Evolutionary conservation across 2,329 filamentous ascomycete species (phyloP), one percentile per base, ranked within the genome.

Genomic region (Phaeosphaeriaceae sp.): DNA sequence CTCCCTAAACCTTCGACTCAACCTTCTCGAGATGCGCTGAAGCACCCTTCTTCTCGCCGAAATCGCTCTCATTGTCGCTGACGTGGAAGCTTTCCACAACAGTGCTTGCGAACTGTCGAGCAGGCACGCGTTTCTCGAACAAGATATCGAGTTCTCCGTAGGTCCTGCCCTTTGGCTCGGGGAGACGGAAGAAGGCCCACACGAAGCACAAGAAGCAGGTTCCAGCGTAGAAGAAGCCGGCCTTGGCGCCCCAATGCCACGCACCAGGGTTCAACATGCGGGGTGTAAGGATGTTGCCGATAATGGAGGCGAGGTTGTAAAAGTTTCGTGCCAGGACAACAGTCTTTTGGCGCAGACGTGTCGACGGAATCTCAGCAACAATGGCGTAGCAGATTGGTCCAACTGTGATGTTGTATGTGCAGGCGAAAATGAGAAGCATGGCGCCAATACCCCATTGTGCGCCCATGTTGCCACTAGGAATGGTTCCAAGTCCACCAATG

Each of bases 321-420:
- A 90, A 78, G 60, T 90, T 89, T 42, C 92, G 86, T 1, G 89
- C 91, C 3, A 96, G 81, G 2, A 94, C 91, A 36, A 96, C 88
- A 0, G 92, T 96, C 79, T 96, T 96, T 76, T 94, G 91, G 68
- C 93, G 89, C 33, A 97, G 81, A 11, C 92, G 84, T 9, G 89
- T 86, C 0, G 90, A 91, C 0, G 90, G 91, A 28, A 96, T 76
- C 71, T 96, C 92, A 1, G 89, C 84, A 6, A 96, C 91, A 11
- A 96, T 83, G 0, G 90, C 93, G 76, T 95, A 96, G 74, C 89
- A 92, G 8, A 96, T 90, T 0, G 92, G 94, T 18, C 92, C 92
- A 35, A 96, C 90, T 0, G 89, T 89, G 43, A 91, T 79, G 71
- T 96, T 90, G 75, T 96, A 97, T 66, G 87, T 84, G 35, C 93